Evolutionary conservation across 2,329 filamentous ascomycete genomes (phyloP).

Genomic region (Monilinia fructigena): DNA sequence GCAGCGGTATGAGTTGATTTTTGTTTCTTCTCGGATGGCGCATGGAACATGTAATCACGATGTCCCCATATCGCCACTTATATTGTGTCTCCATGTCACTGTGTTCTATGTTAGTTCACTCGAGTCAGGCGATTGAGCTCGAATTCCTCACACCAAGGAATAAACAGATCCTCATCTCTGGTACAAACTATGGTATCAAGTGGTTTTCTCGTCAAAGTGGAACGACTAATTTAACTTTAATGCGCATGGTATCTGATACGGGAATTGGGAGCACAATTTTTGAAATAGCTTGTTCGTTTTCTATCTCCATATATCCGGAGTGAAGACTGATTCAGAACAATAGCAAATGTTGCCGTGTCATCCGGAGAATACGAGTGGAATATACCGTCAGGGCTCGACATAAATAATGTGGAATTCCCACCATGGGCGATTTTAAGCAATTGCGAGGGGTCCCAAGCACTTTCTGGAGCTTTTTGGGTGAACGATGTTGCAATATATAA

Average conservation of each 20-base stretch:
- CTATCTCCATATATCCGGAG: too few species aligned
- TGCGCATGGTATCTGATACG: too few species aligned
- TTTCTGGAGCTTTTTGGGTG: constrained; percentile 21
- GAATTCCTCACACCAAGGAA: constrained; percentile 6
- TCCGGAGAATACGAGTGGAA: constrained; percentile 6
- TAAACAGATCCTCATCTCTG: constrained; percentile 14
- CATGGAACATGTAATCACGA: neutral
- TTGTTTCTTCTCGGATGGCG: neutral
- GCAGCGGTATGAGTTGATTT: neutral
- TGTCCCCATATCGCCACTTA: neutral
- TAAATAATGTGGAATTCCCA: constrained; percentile 19
- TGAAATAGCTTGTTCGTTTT: too few species aligned
- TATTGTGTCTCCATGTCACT: neutral
- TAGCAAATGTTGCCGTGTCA: constrained; percentile 11
- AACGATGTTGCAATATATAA: constrained; percentile 2
- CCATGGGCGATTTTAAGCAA: constrained; percentile 16
- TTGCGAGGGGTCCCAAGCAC: neutral
- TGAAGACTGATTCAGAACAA: neutral
- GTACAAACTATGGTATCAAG: neutral
- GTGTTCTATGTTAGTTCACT: neutral
- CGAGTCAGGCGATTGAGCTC: neutral
- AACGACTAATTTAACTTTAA: too few species aligned
- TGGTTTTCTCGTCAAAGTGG: neutral
- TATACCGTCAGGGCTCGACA: constrained; percentile 15
- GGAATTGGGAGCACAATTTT: too few species aligned